phyloP scores from a whole-genome alignment of 176 grass and related monocot genomes.

The Oropetium thomaeum region DNA sequence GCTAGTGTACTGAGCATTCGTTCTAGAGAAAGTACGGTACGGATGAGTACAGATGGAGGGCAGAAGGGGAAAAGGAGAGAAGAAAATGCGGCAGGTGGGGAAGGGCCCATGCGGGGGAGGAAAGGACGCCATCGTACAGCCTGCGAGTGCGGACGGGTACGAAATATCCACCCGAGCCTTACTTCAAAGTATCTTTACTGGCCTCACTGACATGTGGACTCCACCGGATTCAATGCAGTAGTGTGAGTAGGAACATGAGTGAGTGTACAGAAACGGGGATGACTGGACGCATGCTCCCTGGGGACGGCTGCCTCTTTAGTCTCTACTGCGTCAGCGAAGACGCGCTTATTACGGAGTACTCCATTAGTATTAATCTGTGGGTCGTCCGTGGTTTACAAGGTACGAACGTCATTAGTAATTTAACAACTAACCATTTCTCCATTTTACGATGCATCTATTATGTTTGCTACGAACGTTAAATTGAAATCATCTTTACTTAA shows the following conservation, averaged over 20 bases:
- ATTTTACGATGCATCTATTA: too few species aligned
- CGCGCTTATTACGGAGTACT: too few species aligned
- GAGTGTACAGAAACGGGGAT: background rate
- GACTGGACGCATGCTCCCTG: slow-evolving; percentile 9
- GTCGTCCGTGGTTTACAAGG: too few species aligned
- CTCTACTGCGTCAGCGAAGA: too few species aligned
- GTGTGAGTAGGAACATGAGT: background rate
- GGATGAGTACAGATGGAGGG: background rate
- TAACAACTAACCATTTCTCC: too few species aligned
- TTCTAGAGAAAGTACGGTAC: background rate
- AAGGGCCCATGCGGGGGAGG: slow-evolving; percentile 53
- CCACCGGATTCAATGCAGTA: fast-evolving
- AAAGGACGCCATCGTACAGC: slow-evolving; percentile 53
- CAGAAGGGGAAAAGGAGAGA: background rate
- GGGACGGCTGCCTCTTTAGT: background rate
- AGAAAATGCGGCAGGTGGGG: background rate
- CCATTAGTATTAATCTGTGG: too few species aligned
- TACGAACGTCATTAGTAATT: too few species aligned
- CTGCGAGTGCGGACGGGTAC: slow-evolving; percentile 60
- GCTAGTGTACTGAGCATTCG: background rate
- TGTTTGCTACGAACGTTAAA: too few species aligned
- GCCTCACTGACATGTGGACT: background rate
- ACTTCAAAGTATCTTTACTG: fast-evolving
- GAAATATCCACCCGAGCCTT: background rate
- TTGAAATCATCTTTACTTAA: too few species aligned